Conservation (phyloP, 75 land plant species). For the Picea glauca region DNA sequence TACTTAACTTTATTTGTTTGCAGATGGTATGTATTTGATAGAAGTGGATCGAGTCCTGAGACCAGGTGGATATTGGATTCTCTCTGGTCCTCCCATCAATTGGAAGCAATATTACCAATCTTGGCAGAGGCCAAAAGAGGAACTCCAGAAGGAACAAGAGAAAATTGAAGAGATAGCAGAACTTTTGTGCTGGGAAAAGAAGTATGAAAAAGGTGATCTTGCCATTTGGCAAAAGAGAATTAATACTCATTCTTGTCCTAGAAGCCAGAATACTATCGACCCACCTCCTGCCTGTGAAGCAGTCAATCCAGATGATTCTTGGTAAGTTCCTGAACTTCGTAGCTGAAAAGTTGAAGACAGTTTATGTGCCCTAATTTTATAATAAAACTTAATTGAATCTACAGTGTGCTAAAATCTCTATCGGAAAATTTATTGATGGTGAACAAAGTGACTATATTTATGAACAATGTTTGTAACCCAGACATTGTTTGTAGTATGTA, state of each 20-base stretch:
- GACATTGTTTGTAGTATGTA: not conserved
- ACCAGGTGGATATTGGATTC: constrained; percentile 95
- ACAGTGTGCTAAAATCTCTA: not conserved
- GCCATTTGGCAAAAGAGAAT: constrained; percentile 86
- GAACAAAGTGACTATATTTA: not conserved
- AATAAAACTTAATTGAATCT: not conserved
- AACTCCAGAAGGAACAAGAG: constrained; percentile 68
- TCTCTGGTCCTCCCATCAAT: constrained; percentile 93
- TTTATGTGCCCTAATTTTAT: not conserved
- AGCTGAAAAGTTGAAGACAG: not conserved
- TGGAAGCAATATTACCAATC: constrained; percentile 73
- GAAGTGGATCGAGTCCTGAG: constrained; percentile 93
- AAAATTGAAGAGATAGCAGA: constrained; percentile 72
- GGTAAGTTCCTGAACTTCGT: constrained; percentile 36
- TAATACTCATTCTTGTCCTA: constrained; percentile 59
- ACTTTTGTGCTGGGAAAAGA: constrained; percentile 88
- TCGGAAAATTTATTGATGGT: not conserved
- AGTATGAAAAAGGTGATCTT: constrained; percentile 65
- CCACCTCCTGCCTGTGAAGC: constrained; percentile 41
- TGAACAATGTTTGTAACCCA: not conserved
- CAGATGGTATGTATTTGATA: constrained; percentile 82
- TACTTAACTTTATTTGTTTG: not conserved
- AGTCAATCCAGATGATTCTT: constrained; percentile 62
- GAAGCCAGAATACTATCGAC: constrained; percentile 29
- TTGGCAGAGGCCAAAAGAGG: constrained; percentile 83